These are phyloP conservation scores for Hanseniaspora pseudoguilliermondii DNA, from an alignment of 805 yeast species.

Conservation along the genomic window DNA sequence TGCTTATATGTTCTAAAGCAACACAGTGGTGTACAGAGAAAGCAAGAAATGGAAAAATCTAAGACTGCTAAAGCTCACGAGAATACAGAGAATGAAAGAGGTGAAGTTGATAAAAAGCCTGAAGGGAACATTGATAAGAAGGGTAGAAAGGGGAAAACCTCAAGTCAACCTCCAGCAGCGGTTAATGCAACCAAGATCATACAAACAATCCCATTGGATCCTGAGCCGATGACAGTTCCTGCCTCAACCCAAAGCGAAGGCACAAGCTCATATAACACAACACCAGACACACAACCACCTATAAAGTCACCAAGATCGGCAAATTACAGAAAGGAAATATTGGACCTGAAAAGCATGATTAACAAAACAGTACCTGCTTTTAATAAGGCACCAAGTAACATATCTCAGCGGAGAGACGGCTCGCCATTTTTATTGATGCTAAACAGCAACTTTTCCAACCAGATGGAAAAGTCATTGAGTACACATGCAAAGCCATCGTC, in stretches of 20 bases:
- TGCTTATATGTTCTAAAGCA: constrained; percentile 73
- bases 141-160: background rate
- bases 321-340: background rate
- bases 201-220: constrained; percentile 69
- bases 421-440: constrained; percentile 4
- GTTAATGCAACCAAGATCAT: constrained; percentile 62
- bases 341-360: constrained; percentile 5
- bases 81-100: constrained; percentile 28
- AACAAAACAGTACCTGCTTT: background rate
- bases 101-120: constrained; percentile 18
- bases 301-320: constrained; percentile 3
- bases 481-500: constrained; percentile 1
- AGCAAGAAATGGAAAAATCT: constrained; percentile 21
- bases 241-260: constrained; percentile 17
- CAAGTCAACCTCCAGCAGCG: constrained; percentile 25
- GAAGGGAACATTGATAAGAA: constrained; percentile 13
- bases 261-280: constrained; percentile 17
- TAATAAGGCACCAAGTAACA: background rate
- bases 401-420: background rate
- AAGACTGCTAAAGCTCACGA: constrained; percentile 19
- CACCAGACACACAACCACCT: constrained; percentile 5
- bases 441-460: background rate
- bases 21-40: constrained; percentile 64
- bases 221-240: constrained; percentile 49
- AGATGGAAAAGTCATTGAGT: background rate